Base-by-base conservation (phyloP, 2,329 filamentous ascomycete genomes). In the Fusarium sulawesiense region DNA sequence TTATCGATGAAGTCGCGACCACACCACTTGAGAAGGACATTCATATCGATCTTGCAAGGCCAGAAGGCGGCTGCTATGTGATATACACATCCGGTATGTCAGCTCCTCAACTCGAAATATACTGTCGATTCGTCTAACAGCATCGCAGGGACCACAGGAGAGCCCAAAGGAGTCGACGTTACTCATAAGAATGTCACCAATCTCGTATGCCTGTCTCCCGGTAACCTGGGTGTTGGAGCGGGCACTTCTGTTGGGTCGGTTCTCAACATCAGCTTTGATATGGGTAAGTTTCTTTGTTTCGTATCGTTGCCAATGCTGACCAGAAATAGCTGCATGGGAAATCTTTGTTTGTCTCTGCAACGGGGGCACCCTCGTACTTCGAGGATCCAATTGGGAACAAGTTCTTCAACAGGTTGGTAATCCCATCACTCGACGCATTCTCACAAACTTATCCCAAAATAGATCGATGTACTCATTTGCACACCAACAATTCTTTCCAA, bases 241-340 rank as follows among this genome's bases (percentile, higher is more conserved):
- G 87, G 87, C 14, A 84, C 80, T 13, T 82, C 82, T 14, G 87
- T 89, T 10, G 86, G 84, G 4, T 86, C 87, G 58, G 79, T 88
- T 9, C 79, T 89, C 42, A 88, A 86, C 64, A 83, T 89, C 46
- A 85, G 85, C 45, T 89, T 89, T 66, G 87, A 89, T 67, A 89
- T 89, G 86, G 85, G 87, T 88, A 80, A 72, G 84, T 78, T 40
- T 37, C 56, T 56, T 63, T 62, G 48, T 56, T 51, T 20, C 9
- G 34, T 21, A 44, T 42, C 30, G 18, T 44, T 32, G 30, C 53
- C 42, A 45, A 55, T 25, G 40, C 59, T 76, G 48, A 73, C 61
- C 20, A 27, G 18, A 53, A 25, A 29, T 42, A 88, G 87, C 85
- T 23, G 86, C 87, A 14, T 89, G 87, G 87, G 87, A 89, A 66